Percentiles rank a stretch among this genome's conserved stretches.
Evolutionary conservation across 495 filamentous ascomycete genomes (phyloP).

Genomic region (Penicillium coprophilum): DNA sequence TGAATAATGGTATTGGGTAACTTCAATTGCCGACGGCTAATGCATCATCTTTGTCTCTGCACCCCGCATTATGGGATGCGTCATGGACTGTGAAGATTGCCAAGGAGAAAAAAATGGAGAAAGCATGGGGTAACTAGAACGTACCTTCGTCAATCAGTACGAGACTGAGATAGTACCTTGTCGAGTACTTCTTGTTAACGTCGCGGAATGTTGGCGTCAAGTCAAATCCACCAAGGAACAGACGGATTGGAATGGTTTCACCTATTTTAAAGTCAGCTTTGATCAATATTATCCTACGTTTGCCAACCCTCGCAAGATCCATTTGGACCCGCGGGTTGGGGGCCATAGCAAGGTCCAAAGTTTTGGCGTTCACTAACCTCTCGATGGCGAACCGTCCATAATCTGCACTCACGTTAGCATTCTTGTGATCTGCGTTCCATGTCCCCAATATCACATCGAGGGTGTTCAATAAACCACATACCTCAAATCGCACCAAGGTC

Average conservation of each 20-base stretch:
- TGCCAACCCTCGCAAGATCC: neutral
- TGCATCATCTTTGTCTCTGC: conserved; percentile 14
- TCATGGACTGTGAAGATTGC: conserved; percentile 5
- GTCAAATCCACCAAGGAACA: conserved; percentile 98
- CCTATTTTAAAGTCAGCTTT: conserved; percentile 47
- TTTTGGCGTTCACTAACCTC: conserved; percentile 53
- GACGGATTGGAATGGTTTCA: conserved; percentile 95
- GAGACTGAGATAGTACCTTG: conserved; percentile 93
- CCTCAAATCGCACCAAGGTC: conserved; percentile 96
- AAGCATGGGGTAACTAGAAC: conserved; percentile 19
- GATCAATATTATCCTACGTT: neutral
- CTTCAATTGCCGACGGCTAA: conserved; percentile 45
- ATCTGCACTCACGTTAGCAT: conserved; percentile 58
- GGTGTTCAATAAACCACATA: conserved; percentile 38
- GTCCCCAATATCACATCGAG: neutral
- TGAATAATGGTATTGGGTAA: conserved; percentile 2
- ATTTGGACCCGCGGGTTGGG: neutral
- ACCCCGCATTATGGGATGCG: conserved; percentile 5
- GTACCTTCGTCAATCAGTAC: conserved; percentile 95
- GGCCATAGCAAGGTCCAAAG: neutral
- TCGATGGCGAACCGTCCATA: conserved; percentile 96
- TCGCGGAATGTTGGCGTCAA: conserved; percentile 98
- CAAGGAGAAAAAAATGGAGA: neutral
- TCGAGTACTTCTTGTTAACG: conserved; percentile 99
- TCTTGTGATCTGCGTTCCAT: neutral